Percentiles rank a stretch among this genome's conserved stretches.
These are phyloP conservation scores for Erodium trifolium DNA, from an alignment of 441 rosid genomes.

Conservation along the genomic window DNA sequence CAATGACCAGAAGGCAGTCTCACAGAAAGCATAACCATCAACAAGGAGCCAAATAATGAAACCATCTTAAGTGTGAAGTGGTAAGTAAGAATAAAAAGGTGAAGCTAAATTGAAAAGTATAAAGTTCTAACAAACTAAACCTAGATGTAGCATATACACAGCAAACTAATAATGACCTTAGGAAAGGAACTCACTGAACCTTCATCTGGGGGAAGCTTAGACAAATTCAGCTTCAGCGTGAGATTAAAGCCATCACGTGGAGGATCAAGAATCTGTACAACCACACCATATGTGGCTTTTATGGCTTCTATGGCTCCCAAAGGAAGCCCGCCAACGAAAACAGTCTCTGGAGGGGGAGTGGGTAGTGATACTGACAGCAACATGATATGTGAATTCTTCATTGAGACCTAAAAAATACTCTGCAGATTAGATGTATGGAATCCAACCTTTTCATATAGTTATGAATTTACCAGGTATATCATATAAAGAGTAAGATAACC, in stretches of 20 bases:
- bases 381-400: conserved; percentile 70
- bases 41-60: neutral
- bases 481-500: neutral
- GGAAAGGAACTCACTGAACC: conserved; percentile 49
- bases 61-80: neutral
- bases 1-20: neutral
- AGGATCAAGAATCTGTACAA: conserved; percentile 92
- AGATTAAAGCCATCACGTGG: conserved; percentile 94
- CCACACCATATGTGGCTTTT: conserved; percentile 63
- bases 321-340: conserved; percentile 75
- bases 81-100: neutral
- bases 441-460: conserved; percentile 5
- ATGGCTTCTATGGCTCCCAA: conserved; percentile 90
- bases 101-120: neutral
- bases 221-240: conserved; percentile 77
- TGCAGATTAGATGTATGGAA: conserved; percentile 13
- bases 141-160: conserved; percentile 11
- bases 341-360: conserved; percentile 71
- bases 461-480: neutral
- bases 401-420: conserved; percentile 17
- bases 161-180: conserved; percentile 41
- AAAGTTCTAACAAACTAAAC: neutral
- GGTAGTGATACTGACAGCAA: conserved; percentile 79
- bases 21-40: neutral
- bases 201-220: conserved; percentile 80